Conservation (phyloP, 441 rosid genomes). For the Lepidium campestre region DNA sequence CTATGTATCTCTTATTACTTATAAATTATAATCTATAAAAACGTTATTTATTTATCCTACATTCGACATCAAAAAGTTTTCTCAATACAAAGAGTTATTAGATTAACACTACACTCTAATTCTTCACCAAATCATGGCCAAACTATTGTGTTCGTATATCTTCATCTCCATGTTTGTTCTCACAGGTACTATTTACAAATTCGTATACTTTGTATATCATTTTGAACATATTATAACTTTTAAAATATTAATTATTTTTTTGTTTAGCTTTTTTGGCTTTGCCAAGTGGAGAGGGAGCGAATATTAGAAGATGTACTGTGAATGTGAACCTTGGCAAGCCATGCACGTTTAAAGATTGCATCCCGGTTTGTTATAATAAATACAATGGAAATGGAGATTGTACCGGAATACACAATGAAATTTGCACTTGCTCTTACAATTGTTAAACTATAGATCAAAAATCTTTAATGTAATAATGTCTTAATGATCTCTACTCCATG, state of each 20-base stretch:
- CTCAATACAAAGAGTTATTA: not conserved
- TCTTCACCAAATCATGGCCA: not conserved
- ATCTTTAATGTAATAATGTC: not conserved
- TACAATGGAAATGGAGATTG: not conserved
- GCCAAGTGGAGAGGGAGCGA: not conserved
- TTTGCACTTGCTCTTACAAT: not conserved
- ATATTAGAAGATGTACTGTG: not conserved
- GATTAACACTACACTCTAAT: not conserved
- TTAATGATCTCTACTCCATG: not conserved
- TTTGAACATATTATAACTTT: not conserved
- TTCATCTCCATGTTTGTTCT: not conserved
- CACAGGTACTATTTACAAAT: not conserved
- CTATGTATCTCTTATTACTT: not conserved
- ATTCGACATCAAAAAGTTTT: not conserved
- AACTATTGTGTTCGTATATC: not conserved
- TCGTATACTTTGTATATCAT: not conserved
- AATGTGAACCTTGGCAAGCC: not conserved
- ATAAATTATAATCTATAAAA: not conserved
- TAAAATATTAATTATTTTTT: not conserved
- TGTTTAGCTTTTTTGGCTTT: not conserved
- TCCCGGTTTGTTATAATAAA: not conserved
- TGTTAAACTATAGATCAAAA: not conserved
- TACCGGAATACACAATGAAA: not conserved
- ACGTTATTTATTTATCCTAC: not conserved
- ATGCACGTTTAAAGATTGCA: not conserved